phyloP scores from a whole-genome alignment of 371 early-diverging fungal genomes.

The Dichotomocladium elegans region DNA sequence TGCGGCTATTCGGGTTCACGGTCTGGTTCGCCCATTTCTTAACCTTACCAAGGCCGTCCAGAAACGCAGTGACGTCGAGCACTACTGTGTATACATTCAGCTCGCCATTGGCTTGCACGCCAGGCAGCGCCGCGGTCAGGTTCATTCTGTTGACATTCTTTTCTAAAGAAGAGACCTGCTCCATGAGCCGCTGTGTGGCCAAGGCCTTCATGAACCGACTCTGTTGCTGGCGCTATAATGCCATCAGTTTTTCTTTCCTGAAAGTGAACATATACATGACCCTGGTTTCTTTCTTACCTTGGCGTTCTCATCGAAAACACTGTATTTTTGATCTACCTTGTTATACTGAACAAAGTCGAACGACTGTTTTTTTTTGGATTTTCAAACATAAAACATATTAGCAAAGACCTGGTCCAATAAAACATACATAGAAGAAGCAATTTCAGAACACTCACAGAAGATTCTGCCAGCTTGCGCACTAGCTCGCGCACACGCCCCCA shows the following conservation, averaged over 20 bases:
- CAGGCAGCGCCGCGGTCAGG: conserved; percentile 13
- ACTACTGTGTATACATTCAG: conserved; percentile 36
- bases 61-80: conserved; percentile 49
- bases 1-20: conserved; percentile 21
- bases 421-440: too few relatives aligned
- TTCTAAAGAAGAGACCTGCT: conserved; percentile 61
- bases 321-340: conserved; percentile 45
- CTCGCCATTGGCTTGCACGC: conserved; percentile 5
- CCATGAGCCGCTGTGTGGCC: conserved; percentile 60
- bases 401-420: too few relatives aligned
- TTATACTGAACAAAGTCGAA: conserved; percentile 52
- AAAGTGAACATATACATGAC: not conserved
- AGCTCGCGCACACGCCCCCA: conserved; percentile 42
- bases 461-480: conserved; percentile 34
- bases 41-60: conserved; percentile 45
- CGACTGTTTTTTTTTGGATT: conserved; percentile 13
- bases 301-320: conserved; percentile 54
- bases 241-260: not conserved
- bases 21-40: conserved; percentile 50
- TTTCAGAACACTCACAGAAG: too few relatives aligned
- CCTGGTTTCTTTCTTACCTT: conserved; percentile 26
- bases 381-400: not conserved
- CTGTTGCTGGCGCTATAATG: conserved; percentile 44
- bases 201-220: conserved; percentile 58
- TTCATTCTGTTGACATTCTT: conserved; percentile 41